Evolutionary conservation across 106 monocot genomes (phyloP).

Genomic region (Dioscorea dumetorum): DNA sequence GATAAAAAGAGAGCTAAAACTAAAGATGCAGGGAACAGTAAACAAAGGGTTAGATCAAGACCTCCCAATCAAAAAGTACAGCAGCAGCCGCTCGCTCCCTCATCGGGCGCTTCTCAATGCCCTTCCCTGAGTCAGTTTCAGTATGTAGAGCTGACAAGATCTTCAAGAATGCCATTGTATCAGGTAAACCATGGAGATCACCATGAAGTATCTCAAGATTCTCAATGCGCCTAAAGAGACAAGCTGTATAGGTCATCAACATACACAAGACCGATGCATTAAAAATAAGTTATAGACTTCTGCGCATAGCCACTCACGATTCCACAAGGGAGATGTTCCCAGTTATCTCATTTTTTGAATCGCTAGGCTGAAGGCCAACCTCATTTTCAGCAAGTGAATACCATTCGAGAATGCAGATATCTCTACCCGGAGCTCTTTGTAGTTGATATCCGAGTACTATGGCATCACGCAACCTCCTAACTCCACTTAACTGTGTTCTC

Average conservation of each 20-base stretch:
- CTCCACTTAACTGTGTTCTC: constrained; percentile 58
- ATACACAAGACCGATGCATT: neutral
- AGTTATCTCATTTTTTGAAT: constrained; percentile 20
- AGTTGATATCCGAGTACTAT: constrained; percentile 94
- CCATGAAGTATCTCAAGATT: constrained; percentile 91
- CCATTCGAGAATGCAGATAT: constrained; percentile 89
- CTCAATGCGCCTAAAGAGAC: constrained; percentile 43
- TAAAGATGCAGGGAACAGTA: neutral
- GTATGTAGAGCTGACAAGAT: constrained; percentile 62
- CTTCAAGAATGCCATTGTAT: constrained; percentile 80
- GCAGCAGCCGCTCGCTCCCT: constrained; percentile 74
- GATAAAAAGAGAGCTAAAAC: neutral
- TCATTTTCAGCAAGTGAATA: constrained; percentile 84
- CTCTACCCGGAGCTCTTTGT: constrained; percentile 89
- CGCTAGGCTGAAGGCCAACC: constrained; percentile 40
- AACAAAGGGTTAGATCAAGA: constrained; percentile 8
- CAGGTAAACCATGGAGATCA: constrained; percentile 69
- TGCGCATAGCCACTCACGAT: constrained; percentile 42
- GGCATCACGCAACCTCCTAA: constrained; percentile 90
- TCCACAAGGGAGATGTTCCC: constrained; percentile 28
- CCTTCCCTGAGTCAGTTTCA: constrained; percentile 36
- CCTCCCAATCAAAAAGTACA: constrained; percentile 89
- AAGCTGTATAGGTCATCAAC: neutral
- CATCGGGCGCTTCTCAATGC: constrained; percentile 54
- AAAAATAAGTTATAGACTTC: neutral